phyloP scores from a whole-genome alignment of 306 rosid genomes.

The Lagenaria siceraria region DNA sequence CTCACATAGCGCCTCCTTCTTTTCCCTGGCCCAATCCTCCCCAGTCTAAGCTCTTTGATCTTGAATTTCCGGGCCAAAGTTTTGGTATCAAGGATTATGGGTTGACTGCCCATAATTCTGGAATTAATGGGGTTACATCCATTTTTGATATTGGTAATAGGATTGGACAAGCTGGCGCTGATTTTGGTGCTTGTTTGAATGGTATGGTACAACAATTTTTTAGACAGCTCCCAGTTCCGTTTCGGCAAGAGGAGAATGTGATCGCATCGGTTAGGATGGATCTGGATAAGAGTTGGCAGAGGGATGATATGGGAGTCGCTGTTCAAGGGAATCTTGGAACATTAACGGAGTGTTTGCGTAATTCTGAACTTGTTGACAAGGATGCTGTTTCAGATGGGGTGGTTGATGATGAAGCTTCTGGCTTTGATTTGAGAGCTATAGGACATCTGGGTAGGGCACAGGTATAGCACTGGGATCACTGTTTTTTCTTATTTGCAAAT shows the following conservation, averaged over 20 bases:
- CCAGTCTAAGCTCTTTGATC: conserved; percentile 61
- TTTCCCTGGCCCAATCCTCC: conserved; percentile 74
- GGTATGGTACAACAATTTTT: conserved; percentile 88
- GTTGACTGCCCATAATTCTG: conserved; percentile 22
- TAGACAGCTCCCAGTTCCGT: conserved; percentile 64
- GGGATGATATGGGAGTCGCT: conserved; percentile 30
- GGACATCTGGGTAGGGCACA: conserved; percentile 70
- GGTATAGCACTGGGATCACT: conserved; percentile 25
- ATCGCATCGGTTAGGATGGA: conserved; percentile 24
- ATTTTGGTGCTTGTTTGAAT: conserved; percentile 80
- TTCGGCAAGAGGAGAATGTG: conserved; percentile 46
- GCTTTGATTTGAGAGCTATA: conserved; percentile 49
- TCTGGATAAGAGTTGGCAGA: conserved; percentile 33
- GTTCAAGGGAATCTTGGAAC: conserved; percentile 46
- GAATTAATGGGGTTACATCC: conserved; percentile 59
- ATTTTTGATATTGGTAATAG: conserved; percentile 69
- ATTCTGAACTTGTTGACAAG: conserved; percentile 43
- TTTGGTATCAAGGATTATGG: conserved; percentile 52
- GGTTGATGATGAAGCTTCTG: conserved; percentile 52
- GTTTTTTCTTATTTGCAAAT: not conserved
- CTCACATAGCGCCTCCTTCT: conserved; percentile 66
- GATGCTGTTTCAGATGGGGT: conserved; percentile 31
- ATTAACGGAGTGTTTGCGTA: conserved; percentile 39
- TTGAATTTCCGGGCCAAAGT: conserved; percentile 55
- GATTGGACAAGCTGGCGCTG: conserved; percentile 91